Conservation (phyloP, 2,329 filamentous ascomycete genomes). For the Ceratocystis harringtonii region DNA sequence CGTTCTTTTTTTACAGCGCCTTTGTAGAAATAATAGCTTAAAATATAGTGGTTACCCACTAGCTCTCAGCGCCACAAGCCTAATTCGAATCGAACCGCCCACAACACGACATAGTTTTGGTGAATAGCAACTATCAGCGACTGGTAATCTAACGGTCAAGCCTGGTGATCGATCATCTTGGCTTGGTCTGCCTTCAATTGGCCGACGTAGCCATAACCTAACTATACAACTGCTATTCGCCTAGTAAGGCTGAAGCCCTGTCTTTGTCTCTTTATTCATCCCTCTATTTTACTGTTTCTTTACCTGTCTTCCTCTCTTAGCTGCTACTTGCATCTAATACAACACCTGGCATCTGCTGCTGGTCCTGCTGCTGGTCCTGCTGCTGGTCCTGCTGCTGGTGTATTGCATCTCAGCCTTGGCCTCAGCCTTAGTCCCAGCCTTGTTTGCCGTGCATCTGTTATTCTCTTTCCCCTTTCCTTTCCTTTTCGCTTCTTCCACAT, state of each 20-base stretch:
- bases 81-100: too few species aligned
- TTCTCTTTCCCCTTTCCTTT: neutral
- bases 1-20: too few species aligned
- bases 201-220: too few species aligned
- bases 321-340: neutral
- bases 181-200: too few species aligned
- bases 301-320: neutral
- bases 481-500: neutral
- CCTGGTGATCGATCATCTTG: too few species aligned
- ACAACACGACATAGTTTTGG: too few species aligned
- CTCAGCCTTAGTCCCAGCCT: neutral
- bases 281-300: neutral
- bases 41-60: too few species aligned
- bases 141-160: too few species aligned
- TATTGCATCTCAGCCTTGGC: neutral
- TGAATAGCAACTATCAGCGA: too few species aligned
- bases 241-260: neutral
- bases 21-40: too few species aligned
- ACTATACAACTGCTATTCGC: too few species aligned
- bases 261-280: neutral
- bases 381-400: neutral
- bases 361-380: neutral
- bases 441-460: neutral
- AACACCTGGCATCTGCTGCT: conserved; percentile 1
- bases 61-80: too few species aligned